These are phyloP conservation scores for Cercophora sp. DNA, from an alignment of 495 filamentous ascomycete species.

Conservation along the genomic window DNA sequence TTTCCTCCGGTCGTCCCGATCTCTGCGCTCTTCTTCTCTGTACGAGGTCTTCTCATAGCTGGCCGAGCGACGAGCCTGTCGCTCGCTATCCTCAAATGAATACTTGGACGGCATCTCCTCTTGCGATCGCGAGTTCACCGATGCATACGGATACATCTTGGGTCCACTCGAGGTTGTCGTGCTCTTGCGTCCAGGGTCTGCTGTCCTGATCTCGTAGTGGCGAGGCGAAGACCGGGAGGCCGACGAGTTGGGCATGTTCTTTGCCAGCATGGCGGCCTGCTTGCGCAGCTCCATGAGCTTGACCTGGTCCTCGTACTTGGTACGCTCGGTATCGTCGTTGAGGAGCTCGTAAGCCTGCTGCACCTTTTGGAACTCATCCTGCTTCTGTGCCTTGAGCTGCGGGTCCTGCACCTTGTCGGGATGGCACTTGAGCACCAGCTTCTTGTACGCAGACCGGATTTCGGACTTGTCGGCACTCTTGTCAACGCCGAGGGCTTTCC, in stretches of 20 bases:
- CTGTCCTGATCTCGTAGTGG: slow-evolving; percentile 30
- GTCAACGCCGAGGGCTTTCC: slow-evolving; percentile 71
- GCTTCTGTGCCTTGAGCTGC: slow-evolving; percentile 60
- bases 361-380: slow-evolving; percentile 86
- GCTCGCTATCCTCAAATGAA: slow-evolving; percentile 30
- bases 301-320: slow-evolving; percentile 73
- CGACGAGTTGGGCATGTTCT: slow-evolving; percentile 35
- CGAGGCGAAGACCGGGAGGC: slow-evolving; percentile 29
- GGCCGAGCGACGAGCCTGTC: slow-evolving; percentile 35
- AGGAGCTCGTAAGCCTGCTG: slow-evolving; percentile 92
- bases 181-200: slow-evolving; percentile 33
- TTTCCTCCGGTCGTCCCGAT: slow-evolving; percentile 17
- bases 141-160: slow-evolving; percentile 33
- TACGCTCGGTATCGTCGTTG: slow-evolving; percentile 67
- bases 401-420: slow-evolving; percentile 89
- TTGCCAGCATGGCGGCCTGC: slow-evolving; percentile 22
- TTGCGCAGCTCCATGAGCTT: slow-evolving; percentile 50
- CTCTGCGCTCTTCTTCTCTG: slow-evolving; percentile 33
- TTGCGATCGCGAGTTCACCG: slow-evolving; percentile 38
- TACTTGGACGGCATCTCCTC: slow-evolving; percentile 35
- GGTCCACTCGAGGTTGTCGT: slow-evolving; percentile 24
- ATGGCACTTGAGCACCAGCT: slow-evolving; percentile 88
- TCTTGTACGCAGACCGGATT: slow-evolving; percentile 81
- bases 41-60: slow-evolving; percentile 46
- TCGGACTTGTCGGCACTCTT: slow-evolving; percentile 67